Evolutionary conservation across 768 basidiomycete species (phyloP).

Genomic region (Suillus bovinus): DNA sequence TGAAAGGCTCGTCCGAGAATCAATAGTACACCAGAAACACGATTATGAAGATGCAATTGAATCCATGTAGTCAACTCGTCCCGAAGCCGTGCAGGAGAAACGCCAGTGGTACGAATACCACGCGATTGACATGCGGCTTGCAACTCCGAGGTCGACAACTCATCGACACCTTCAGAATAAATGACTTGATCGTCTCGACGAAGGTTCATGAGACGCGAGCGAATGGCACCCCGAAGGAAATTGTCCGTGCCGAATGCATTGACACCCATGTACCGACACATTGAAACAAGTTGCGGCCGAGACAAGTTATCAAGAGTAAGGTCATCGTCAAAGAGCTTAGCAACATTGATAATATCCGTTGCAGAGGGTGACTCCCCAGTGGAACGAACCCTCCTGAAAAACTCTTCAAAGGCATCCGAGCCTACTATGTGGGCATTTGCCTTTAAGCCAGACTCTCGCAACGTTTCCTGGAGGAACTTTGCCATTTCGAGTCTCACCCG

Average conservation of each 20-base stretch:
- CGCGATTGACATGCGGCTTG: slow-evolving; percentile 93
- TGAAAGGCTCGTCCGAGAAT: slow-evolving; percentile 94
- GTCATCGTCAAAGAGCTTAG: slow-evolving; percentile 96
- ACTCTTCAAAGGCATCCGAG: slow-evolving; percentile 96
- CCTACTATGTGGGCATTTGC: slow-evolving; percentile 93
- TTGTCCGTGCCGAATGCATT: slow-evolving; percentile 99
- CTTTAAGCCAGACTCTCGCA: slow-evolving; percentile 91
- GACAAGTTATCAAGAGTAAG: slow-evolving; percentile 97
- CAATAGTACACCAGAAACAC: slow-evolving; percentile 92
- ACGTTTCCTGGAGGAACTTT: slow-evolving; percentile 97
- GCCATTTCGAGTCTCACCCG: slow-evolving; percentile 97
- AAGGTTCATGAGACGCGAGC: slow-evolving; percentile 77
- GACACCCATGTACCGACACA: slow-evolving; percentile 97
- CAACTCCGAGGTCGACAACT: slow-evolving; percentile 87
- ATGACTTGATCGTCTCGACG: slow-evolving; percentile 94
- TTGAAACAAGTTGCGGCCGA: slow-evolving; percentile 95
- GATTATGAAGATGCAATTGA: slow-evolving; percentile 82
- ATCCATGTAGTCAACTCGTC: slow-evolving; percentile 95
- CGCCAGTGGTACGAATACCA: slow-evolving; percentile 86
- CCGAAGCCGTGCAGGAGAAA: slow-evolving; percentile 84
- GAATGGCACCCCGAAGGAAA: slow-evolving; percentile 91
- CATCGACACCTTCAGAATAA: slow-evolving; percentile 84
- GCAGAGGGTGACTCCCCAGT: slow-evolving; percentile 94
- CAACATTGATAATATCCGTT: slow-evolving; percentile 88
- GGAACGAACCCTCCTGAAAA: slow-evolving; percentile 97